Evolutionary conservation across 805 yeast genomes (phyloP).

Genomic region (Tetrapisispora namnaoensis): DNA sequence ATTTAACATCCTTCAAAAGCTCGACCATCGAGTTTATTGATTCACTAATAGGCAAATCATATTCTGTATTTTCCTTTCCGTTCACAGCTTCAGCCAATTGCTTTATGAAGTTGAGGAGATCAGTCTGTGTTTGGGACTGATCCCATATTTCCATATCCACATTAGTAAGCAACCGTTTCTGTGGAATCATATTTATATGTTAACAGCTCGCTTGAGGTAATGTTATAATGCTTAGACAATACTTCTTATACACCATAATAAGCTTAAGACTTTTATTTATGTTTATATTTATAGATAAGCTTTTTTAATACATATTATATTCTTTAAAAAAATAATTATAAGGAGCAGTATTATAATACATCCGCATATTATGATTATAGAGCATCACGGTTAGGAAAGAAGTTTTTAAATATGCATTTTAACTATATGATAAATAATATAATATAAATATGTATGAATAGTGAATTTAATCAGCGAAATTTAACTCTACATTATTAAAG

Average conservation of each 20-base stretch:
- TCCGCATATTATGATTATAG: no score
- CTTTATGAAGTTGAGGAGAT: conserved; percentile 45
- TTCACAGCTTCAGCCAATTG: conserved; percentile 52
- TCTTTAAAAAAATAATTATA: no score
- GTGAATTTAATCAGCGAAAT: conserved; percentile 18
- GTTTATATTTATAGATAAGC: no score
- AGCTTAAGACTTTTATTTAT: no score
- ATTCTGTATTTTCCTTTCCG: conserved; percentile 48
- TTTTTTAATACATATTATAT: no score
- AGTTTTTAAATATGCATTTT: neutral
- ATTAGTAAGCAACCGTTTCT: conserved; percentile 41
- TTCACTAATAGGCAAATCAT: conserved; percentile 31
- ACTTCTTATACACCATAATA: neutral
- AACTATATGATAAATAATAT: neutral
- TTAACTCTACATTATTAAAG: conserved; percentile 16
- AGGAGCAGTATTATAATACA: no score
- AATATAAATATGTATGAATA: neutral
- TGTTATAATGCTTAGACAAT: neutral
- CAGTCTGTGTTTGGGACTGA: conserved; percentile 39
- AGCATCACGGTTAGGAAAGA: no score
- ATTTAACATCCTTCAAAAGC: conserved; percentile 38
- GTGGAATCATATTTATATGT: conserved; percentile 18
- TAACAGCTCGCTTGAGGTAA: neutral
- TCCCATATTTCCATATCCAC: conserved; percentile 59
- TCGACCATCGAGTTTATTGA: conserved; percentile 29